phyloP scores from a whole-genome alignment of 129 eudicot genomes.

The Rutidosis leptorrhynchoides region DNA sequence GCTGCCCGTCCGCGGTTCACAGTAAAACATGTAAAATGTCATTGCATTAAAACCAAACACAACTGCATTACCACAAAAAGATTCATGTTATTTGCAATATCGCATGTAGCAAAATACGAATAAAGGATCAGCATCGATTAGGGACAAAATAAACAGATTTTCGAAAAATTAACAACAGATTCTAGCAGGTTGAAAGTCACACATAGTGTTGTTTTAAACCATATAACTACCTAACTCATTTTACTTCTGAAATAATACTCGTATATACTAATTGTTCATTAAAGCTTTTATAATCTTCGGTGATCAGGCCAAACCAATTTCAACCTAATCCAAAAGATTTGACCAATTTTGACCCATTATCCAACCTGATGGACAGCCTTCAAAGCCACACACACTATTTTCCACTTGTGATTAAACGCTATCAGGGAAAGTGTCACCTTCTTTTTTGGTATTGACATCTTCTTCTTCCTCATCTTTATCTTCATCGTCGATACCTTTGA shows the following conservation, averaged over 20 bases:
- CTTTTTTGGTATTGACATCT: slow-evolving; percentile 37
- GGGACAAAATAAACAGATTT: neutral
- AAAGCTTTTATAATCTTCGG: neutral
- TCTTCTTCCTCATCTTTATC: slow-evolving; percentile 49
- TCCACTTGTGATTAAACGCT: neutral
- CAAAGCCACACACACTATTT: neutral
- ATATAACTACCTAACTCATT: neutral
- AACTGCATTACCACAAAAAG: neutral
- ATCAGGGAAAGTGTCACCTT: slow-evolving; percentile 33
- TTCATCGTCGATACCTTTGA: slow-evolving; percentile 52
- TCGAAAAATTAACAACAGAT: neutral
- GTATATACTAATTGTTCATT: too few relatives aligned
- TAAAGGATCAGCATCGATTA: neutral
- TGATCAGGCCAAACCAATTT: neutral
- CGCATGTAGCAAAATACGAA: slow-evolving; percentile 1
- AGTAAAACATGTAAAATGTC: slow-evolving; percentile 7
- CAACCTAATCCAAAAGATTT: neutral
- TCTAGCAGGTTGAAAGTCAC: neutral
- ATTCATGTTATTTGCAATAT: slow-evolving; percentile 30
- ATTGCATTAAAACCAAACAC: too few relatives aligned
- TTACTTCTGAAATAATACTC: neutral
- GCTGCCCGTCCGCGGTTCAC: slow-evolving; percentile 41
- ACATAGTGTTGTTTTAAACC: neutral
- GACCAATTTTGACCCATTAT: neutral
- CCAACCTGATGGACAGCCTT: neutral